These are phyloP conservation scores for Balamuthia mandrillaris DNA, from an alignment of 208 protist species.

Conservation along the genomic window DNA sequence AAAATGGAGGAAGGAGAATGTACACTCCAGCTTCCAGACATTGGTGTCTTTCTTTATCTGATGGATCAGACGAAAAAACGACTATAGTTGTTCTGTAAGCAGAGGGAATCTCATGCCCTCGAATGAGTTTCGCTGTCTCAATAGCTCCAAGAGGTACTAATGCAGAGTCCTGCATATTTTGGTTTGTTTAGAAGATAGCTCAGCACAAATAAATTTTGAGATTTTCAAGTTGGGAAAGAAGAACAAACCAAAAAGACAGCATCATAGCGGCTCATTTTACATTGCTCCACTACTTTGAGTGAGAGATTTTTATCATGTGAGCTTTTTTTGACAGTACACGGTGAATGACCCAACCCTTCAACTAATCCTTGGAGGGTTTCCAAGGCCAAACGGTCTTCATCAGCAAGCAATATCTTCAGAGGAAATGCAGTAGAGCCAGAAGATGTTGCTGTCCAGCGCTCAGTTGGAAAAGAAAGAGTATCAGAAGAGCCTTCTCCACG, in stretches of 20 bases:
- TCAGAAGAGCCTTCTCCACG: too few relatives aligned
- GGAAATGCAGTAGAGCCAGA: too few relatives aligned
- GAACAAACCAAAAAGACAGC: constrained; percentile 11
- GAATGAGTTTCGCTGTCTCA: neutral
- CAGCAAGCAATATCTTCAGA: too few relatives aligned
- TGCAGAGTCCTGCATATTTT: neutral
- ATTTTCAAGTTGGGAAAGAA: neutral
- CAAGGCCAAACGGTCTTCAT: too few relatives aligned
- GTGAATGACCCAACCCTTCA: too few relatives aligned
- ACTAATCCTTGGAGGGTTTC: too few relatives aligned
- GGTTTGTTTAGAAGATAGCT: neutral
- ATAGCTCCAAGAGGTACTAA: neutral
- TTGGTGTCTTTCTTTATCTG: neutral
- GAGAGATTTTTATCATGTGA: too few relatives aligned
- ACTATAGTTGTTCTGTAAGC: constrained; percentile 12
- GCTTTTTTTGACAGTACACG: too few relatives aligned
- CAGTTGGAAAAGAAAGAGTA: too few relatives aligned
- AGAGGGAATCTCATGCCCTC: constrained; percentile 9
- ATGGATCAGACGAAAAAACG: neutral
- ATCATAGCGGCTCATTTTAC: neutral
- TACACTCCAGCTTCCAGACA: constrained; percentile 10
- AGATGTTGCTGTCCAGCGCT: too few relatives aligned
- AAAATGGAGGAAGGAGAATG: neutral
- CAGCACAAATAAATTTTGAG: neutral
- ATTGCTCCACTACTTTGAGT: too few relatives aligned